phyloP scores from a whole-genome alignment of 2,329 filamentous ascomycete genomes.

The Pseudogymnoascus sp. region DNA sequence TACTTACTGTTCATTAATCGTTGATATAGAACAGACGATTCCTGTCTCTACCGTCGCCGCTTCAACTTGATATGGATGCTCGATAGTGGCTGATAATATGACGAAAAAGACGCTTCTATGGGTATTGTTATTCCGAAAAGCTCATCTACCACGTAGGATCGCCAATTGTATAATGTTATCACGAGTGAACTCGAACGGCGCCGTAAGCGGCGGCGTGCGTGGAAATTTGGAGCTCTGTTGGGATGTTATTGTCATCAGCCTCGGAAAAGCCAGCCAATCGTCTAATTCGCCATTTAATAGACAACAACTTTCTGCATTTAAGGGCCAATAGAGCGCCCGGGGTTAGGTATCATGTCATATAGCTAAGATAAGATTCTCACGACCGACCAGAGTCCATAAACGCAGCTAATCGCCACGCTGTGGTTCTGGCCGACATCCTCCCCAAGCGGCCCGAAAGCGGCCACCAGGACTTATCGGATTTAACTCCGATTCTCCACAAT shows the following conservation, averaged over 20 bases:
- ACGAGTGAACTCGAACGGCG: too few species aligned
- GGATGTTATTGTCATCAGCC: too few species aligned
- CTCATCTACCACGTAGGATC: background rate
- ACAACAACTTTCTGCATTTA: too few species aligned
- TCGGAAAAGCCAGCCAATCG: too few species aligned
- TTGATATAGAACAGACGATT: background rate
- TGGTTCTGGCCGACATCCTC: background rate
- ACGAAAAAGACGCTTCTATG: background rate
- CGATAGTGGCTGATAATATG: background rate
- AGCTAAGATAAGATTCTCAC: background rate
- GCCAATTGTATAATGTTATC: background rate
- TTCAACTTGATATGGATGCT: background rate
- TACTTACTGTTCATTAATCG: background rate
- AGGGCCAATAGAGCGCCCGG: too few species aligned
- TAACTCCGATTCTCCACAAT: background rate
- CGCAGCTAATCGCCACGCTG: background rate
- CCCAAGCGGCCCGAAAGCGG: background rate
- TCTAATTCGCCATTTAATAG: too few species aligned
- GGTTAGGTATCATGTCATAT: too few species aligned
- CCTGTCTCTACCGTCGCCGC: background rate
- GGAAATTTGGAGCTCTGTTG: too few species aligned
- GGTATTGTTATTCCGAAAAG: background rate
- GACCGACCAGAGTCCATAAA: background rate
- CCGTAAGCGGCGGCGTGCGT: too few species aligned
- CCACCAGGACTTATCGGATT: background rate